Evolutionary conservation across 192 early-diverging fungal species (phyloP), one percentile per base, ranked within the genome.

Genomic region (Linnemannia schmuckeri): DNA sequence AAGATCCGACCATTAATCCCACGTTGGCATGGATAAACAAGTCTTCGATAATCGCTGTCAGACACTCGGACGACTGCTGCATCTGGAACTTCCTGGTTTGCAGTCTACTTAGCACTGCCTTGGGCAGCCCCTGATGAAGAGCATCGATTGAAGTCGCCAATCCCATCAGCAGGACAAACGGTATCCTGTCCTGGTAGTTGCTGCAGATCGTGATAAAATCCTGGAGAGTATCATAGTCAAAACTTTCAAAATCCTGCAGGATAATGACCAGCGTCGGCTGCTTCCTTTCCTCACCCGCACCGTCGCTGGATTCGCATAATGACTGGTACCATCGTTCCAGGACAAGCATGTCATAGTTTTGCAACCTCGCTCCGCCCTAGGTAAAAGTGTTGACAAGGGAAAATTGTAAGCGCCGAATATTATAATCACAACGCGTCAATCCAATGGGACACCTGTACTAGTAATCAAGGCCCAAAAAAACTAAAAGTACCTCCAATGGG

Each of bases 171-270:
- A 97, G 83, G 1, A 96, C 92, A 76, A 99, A 93, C 4, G 97
- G 97, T 38, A 97, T 88, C 42, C 87, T 82, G 42, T 90, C 82
- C 70, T 92, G 91, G 88, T 96, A 96, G 74, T 94, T 90, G 80
- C 95, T 94, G 87, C 89, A 93, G 40, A 95, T 94, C 27, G 90
- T 91, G 72, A 97, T 91, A 80, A 97, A 92, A 77, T 96, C 93
- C 74, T 96, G 92, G 8, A 97, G 91, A 0, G 97, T 89, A 20
- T 82, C 80, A 10, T 94, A 90, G 46, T 93, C 90, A 74, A 98
- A 97, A 55, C 94, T 91, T 81, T 98, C 97, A 89, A 97, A 96
- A 81, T 98, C 96, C 78, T 97, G 95, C 68, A 98, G 78, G 41
- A 97, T 93, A 35, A 97, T 83, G 6, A 97, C 94, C 4, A 97